Evolutionary conservation across 306 rosid genomes (phyloP), one percentile per base, ranked within the genome.

Genomic region (Casuarina glauca): DNA sequence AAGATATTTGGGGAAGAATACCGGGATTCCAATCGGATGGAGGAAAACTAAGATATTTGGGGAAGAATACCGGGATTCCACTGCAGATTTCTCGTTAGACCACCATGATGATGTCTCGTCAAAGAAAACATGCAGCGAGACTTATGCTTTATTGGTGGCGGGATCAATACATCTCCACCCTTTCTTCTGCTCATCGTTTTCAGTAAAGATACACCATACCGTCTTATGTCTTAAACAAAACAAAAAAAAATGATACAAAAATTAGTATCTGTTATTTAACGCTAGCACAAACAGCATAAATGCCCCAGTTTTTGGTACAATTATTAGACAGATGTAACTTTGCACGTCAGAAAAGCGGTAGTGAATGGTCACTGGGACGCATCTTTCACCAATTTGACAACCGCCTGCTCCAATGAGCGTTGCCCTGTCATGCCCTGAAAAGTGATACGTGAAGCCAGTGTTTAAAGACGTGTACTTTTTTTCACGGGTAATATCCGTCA

Each of bases 261-360:
- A 79, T 70, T 41, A 76, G 69, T 78, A 96, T 98, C 94, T 93
- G 90, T 4, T 97, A 86, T 85, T 96, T 98, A 55, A 96, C 98
- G 74, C 99, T 86, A 52, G 98, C 96, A 86, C 99, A 93, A 78
- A 96, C 97, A 79, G 97, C 99, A 89, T 96, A 96, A 74, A 96
- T 96, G 76, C 99, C 99, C 99, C 99, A 93, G 85, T 90, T 87
- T 88, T 88, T 82, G 82, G 89, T 93, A 86, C 90, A 96, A 50
- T 93, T 96, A 61, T 96, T 91, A 89, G 90, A 96, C 16, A 95
- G 76, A 74, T 96, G 99, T 13, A 96, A 97, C 87, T 90, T 89
- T 1, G 84, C 98, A 55, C 97, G 67, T 96, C 88, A 55, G 91
- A 96, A 83, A 96, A 96, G 82, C 97, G 93, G 74, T 91, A 96